Base-by-base conservation (phyloP, 805 yeast genomes). In the baker's yeast (Saccharomyces cerevisiae) region DNA sequence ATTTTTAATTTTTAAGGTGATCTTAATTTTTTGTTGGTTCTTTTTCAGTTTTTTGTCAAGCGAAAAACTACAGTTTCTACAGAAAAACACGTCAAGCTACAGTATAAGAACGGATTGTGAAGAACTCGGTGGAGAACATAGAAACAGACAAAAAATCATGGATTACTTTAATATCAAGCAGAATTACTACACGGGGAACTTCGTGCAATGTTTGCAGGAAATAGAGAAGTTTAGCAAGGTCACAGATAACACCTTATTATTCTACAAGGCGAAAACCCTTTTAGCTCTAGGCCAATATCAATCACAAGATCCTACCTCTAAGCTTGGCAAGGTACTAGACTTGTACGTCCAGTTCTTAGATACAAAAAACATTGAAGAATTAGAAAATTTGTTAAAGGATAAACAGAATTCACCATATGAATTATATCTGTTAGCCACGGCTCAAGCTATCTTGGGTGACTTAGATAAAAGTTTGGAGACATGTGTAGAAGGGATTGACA, bases 121-220 rank as follows among this genome's bases (percentile, higher is more conserved):
- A 17, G 43, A 24, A 24, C 24, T 17, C 31, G 22, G 41, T 30
- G 22, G 22, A 17, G 17, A 32, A 49, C 31, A 13, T 31, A 17
- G 6, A 30, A 13, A 27, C 32, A 6, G n/a, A 10, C 21, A 26
- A 28, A 26, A 22, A 48, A 36, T 17, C 46, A 59, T 65, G 66
- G 85, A 82, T 61, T 73, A 80, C 41, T 83, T 76, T 67, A 76
- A 75, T 17, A 67, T 83, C 27, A 77, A 81, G 59, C 84, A 81
- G 62, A 80, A 79, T 55, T 84, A 81, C 70, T 83, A 78, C 67
- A 79, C 85, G 11, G 82, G 83, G 50, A 83, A 81, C 61, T 80
- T 76, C 64, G 63, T 70, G 11, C 73, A 76, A 60, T 80, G 79
- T 2, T 61, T 72, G 48, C 64, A 71, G 5, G 73, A 76, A 41